Percentiles rank a stretch among this genome's conserved stretches.
Conservation (phyloP, 2,329 filamentous ascomycete genomes). For the Kalmusia sp. region DNA sequence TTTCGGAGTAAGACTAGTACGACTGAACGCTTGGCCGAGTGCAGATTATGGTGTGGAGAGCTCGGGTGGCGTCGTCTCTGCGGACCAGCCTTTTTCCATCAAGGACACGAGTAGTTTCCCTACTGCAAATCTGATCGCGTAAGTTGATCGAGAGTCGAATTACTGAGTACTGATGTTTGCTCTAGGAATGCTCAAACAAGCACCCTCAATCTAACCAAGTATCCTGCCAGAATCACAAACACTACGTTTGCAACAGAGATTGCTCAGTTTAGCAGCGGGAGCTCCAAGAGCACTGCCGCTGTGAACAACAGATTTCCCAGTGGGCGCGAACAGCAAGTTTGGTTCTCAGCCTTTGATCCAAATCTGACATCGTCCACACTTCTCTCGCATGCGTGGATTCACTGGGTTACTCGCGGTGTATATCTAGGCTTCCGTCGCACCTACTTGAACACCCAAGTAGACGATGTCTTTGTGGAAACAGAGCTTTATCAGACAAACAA, state of each 20-base stretch:
- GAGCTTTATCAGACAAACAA: constrained; percentile 49
- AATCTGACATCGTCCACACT: constrained; percentile 60
- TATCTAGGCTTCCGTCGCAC: constrained; percentile 61
- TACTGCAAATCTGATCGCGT: constrained; percentile 59
- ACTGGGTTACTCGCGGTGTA: constrained; percentile 65
- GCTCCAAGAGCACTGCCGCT: constrained; percentile 52
- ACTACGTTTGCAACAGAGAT: constrained; percentile 58
- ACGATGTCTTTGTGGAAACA: constrained; percentile 64
- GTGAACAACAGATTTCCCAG: constrained; percentile 62
- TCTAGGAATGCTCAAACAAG: constrained; percentile 24
- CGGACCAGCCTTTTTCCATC: constrained; percentile 50
- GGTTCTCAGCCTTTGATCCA: constrained; percentile 60
- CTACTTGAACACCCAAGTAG: constrained; percentile 63
- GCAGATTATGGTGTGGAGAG: constrained; percentile 52
- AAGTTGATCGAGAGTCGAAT: background rate
- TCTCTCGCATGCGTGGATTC: constrained; percentile 66
- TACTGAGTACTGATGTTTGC: background rate
- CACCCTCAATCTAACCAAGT: constrained; percentile 56
- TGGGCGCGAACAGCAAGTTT: constrained; percentile 64
- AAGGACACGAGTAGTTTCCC: constrained; percentile 59
- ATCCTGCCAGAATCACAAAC: constrained; percentile 62
- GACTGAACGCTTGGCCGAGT: constrained; percentile 62
- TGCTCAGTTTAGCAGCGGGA: constrained; percentile 57
- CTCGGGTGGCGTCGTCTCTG: constrained; percentile 30
- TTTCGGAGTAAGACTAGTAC: constrained; percentile 65